Evolutionary conservation across 225 moss, liverwort and hornwort genomes (phyloP).

Genomic region (Marchantia polymorpha): DNA sequence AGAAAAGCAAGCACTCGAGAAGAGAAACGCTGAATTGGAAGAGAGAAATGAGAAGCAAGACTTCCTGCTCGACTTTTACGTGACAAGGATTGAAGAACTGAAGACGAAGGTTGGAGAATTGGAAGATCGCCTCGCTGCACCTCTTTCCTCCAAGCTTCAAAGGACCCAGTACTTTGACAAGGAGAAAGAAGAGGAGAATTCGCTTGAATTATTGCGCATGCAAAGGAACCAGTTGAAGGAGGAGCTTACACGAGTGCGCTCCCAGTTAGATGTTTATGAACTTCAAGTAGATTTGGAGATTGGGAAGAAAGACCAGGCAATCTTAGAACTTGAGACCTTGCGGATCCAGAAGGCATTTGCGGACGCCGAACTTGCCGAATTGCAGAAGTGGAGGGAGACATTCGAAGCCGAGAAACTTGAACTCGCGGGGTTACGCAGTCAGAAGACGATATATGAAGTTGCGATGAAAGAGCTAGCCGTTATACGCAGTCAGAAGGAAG

Average conservation of each 20-base stretch:
- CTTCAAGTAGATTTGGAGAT: constrained; percentile 1
- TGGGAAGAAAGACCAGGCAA: neutral
- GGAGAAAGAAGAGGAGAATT: neutral
- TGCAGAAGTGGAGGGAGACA: neutral
- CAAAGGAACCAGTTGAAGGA: neutral
- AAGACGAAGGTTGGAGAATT: neutral
- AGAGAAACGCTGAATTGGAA: neutral
- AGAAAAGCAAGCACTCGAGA: neutral
- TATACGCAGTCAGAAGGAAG: neutral
- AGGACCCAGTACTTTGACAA: neutral
- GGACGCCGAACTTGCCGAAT: neutral
- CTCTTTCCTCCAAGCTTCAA: neutral
- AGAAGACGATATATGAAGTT: neutral
- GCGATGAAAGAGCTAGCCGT: neutral
- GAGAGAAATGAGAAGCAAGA: neutral
- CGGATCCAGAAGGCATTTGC: neutral
- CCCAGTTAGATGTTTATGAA: neutral
- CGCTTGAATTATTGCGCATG: neutral
- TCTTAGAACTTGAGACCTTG: no score
- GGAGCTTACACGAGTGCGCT: neutral
- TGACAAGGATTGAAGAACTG: no score
- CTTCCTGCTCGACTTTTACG: neutral
- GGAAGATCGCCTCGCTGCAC: neutral
- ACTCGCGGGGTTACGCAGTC: neutral
- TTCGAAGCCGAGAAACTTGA: neutral